Evolutionary conservation across 805 yeast genomes (phyloP).

Genomic region (Saccharomycopsis microspora): DNA sequence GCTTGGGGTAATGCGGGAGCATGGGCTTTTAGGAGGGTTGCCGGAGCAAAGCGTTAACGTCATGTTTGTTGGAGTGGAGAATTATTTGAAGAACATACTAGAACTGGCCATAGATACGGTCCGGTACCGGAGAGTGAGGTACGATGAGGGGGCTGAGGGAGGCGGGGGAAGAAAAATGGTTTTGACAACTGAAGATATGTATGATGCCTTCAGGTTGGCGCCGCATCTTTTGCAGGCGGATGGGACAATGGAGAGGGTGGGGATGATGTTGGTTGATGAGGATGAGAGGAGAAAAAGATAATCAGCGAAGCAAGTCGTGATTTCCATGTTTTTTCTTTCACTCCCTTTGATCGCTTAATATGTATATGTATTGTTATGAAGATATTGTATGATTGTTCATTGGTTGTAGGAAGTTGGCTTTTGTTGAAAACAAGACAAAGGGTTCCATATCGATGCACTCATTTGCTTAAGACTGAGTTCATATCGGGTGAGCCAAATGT

Average conservation of each 20-base stretch:
- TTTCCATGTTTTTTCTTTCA: no score
- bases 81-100: constrained; percentile 61
- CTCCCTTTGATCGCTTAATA: no score
- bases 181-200: constrained; percentile 55
- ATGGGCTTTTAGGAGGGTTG: constrained; percentile 78
- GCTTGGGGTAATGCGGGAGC: constrained; percentile 77
- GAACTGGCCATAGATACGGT: constrained; percentile 68
- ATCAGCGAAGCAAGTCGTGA: no score
- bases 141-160: constrained; percentile 24
- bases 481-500: no score
- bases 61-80: constrained; percentile 69
- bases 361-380: no score
- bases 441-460: no score
- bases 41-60: constrained; percentile 71
- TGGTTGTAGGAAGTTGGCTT: no score
- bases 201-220: constrained; percentile 48
- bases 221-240: constrained; percentile 63
- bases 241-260: constrained; percentile 44
- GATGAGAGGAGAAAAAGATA: constrained; percentile 23
- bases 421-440: no score
- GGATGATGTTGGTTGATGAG: constrained; percentile 39
- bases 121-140: constrained; percentile 42
- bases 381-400: no score
- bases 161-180: constrained; percentile 25
- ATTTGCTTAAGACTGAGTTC: no score